Percentiles rank a stretch among this genome's conserved stretches.
phyloP scores from a whole-genome alignment of 73 alveolate genomes.

The Tetrahymena malaccensis region DNA sequence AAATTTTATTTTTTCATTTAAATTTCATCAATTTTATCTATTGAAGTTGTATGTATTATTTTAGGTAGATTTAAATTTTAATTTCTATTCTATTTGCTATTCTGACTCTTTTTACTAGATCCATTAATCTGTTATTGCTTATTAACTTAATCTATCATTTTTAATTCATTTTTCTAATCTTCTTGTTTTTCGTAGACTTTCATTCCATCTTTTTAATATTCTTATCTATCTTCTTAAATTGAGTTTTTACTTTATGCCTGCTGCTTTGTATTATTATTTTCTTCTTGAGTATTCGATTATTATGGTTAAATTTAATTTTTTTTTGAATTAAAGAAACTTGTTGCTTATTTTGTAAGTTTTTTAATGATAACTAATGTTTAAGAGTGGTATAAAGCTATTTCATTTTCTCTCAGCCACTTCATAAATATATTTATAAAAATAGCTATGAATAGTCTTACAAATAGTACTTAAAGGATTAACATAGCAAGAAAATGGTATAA shows the following conservation, averaged over 20 bases:
- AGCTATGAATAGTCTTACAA: not conserved
- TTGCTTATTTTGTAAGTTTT: not conserved
- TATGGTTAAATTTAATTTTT: not conserved
- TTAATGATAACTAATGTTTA: not conserved
- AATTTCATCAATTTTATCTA: not conserved
- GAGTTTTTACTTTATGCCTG: not conserved
- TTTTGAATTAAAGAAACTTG: not conserved
- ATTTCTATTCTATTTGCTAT: too few relatives aligned
- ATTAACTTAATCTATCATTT: too few relatives aligned
- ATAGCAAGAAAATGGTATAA: not conserved
- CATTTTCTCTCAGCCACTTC: not conserved
- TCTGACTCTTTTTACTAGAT: not conserved
- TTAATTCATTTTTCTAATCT: not conserved
- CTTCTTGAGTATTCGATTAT: not conserved
- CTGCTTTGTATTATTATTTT: too few relatives aligned
- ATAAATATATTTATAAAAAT: not conserved
- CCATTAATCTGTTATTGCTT: not conserved
- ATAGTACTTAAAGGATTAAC: not conserved
- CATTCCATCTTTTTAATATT: not conserved
- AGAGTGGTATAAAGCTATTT: not conserved
- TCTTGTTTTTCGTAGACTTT: not conserved
- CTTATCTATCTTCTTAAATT: too few relatives aligned
- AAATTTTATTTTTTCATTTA: not conserved
- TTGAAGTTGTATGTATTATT: not conserved
- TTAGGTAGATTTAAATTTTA: not conserved